phyloP scores from a whole-genome alignment of 306 rosid species.

The Begonia loranthoides region DNA sequence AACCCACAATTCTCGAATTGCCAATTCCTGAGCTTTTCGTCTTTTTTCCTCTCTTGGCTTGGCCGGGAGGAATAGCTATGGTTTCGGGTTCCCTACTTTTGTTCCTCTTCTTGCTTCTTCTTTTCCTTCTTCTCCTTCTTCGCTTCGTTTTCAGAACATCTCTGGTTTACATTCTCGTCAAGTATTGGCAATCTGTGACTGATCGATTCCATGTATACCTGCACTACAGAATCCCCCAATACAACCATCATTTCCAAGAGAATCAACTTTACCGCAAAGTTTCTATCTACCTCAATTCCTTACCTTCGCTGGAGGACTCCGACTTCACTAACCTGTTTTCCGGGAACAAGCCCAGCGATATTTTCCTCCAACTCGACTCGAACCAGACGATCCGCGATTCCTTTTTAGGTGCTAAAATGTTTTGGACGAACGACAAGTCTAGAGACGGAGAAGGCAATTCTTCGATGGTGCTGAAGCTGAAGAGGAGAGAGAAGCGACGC shows the following conservation, averaged over 20 bases:
- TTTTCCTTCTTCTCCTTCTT: conserved; percentile 12
- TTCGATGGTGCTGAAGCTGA: conserved; percentile 39
- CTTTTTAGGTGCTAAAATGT: conserved; percentile 58
- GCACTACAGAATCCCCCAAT: conserved; percentile 54
- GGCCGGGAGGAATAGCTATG: too few relatives aligned
- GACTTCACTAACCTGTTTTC: conserved; percentile 68
- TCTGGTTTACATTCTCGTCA: conserved; percentile 31
- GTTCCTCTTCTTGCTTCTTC: conserved; percentile 13
- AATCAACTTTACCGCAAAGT: conserved; percentile 65
- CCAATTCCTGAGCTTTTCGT: too few relatives aligned
- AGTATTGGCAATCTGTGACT: conserved; percentile 40
- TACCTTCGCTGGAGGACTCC: conserved; percentile 69
- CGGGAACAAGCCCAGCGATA: conserved; percentile 56
- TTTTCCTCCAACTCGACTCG: conserved; percentile 47
- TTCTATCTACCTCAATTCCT: conserved; percentile 51
- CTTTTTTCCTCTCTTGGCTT: too few relatives aligned
- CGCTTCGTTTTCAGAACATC: conserved; percentile 54
- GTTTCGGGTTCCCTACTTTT: too few relatives aligned
- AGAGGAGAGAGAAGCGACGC: conserved; percentile 55
- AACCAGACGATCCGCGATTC: conserved; percentile 41
- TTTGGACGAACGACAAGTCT: conserved; percentile 36
- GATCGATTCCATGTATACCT: conserved; percentile 46
- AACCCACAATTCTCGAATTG: too few relatives aligned
- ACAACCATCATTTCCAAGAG: conserved; percentile 38
- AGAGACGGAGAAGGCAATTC: conserved; percentile 6